Evolutionary conservation across 2,329 filamentous ascomycete species (phyloP), one percentile per base, ranked within the genome.

Genomic region (Dactylellina cionopaga): DNA sequence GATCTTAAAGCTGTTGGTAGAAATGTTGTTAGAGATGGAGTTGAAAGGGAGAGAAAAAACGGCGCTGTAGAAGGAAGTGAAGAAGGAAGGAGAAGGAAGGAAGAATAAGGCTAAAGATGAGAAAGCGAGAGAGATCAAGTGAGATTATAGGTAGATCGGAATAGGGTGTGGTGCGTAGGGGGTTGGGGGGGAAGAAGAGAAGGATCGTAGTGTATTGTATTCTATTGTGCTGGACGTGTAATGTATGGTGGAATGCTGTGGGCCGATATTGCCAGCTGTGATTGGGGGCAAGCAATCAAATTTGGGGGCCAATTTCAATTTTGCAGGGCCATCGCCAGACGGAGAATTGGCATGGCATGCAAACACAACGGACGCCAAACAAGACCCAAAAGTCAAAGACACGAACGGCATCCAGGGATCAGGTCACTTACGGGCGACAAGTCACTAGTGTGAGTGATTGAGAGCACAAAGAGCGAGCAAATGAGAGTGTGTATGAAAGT

Each of bases 291-390:
- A 37, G 22, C 27, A 52, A 52, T 52, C 47, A 39, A 55, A 55
- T 55, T 55, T 41, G 17, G 51, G 51, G 31, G 29, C 51, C 43
- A 66, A 66, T 66, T 66, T 66, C 51, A 66, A 66, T 66, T 66
- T 66, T 43, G 33, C 62, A 51, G 62, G 55, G 51, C 62, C 62
- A 66, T 47, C 51, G n/a, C 62, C 51, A 39, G 35, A 55, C 62
- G 62, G 62, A 58, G 55, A 35, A 64, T 64, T 54, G 25, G n/a
- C 25, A 46, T 33, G n/a, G n/a, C n/a, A n/a, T n/a, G n/a, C n/a
- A n/a, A n/a, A n/a, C n/a, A n/a, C n/a, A n/a, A n/a, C n/a, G n/a
- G n/a, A n/a, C n/a, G n/a, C n/a, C n/a, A n/a, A n/a, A n/a, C n/a
- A n/a, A n/a, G n/a, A n/a, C n/a, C n/a, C n/a, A n/a, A n/a, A n/a